Evolutionary conservation across 805 yeast genomes (phyloP).

Genomic region (Tetrapisispora fleetii): DNA sequence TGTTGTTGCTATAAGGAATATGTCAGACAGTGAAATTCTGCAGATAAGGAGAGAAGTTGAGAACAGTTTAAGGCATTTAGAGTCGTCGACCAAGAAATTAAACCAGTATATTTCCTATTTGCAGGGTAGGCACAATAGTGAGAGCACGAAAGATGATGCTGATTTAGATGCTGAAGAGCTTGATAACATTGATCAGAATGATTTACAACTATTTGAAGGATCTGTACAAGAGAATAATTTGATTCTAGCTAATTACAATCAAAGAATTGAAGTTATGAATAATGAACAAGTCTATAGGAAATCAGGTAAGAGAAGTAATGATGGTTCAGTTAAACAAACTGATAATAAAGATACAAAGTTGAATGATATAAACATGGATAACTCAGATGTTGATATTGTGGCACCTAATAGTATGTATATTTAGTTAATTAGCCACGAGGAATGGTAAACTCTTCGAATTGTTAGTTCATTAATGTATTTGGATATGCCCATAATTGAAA

Average conservation of each 20-base stretch:
- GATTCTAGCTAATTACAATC: conserved; percentile 43
- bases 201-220: conserved; percentile 42
- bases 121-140: conserved; percentile 8
- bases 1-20: conserved; percentile 41
- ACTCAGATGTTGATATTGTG: conserved; percentile 29
- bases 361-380: conserved; percentile 28
- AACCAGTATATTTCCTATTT: conserved; percentile 33
- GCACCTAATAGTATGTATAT: conserved; percentile 26
- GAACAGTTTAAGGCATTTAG: conserved; percentile 38
- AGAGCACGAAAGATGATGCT: conserved; percentile 12
- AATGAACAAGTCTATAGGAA: conserved; percentile 39
- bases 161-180: conserved; percentile 14
- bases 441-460: background rate
- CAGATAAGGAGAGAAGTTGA: conserved; percentile 28
- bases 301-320: background rate
- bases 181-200: conserved; percentile 32
- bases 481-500: background rate
- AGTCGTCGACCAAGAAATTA: conserved; percentile 44
- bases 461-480: background rate
- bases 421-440: background rate
- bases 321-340: background rate
- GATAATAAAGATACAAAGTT: background rate
- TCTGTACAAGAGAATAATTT: conserved; percentile 45
- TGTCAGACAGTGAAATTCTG: conserved; percentile 37
- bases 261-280: conserved; percentile 36